These are phyloP conservation scores for Apiospora phragmitis DNA, from an alignment of 2,329 filamentous ascomycete species.

Conservation along the genomic window DNA sequence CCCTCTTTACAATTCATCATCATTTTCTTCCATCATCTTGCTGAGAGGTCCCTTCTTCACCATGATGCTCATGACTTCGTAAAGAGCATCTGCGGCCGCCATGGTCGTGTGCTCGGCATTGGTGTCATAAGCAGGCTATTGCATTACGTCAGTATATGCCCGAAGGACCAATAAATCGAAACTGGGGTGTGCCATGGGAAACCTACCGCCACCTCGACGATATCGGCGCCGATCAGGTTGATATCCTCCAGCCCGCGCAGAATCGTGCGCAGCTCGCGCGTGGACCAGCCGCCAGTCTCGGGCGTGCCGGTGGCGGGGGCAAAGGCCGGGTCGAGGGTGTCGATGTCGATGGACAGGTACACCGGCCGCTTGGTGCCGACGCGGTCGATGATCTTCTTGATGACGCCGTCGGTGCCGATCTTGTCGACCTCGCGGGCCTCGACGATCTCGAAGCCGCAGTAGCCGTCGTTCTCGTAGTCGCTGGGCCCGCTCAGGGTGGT, in stretches of 20 bases:
- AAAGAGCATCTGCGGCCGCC: conserved; percentile 63
- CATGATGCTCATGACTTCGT: conserved; percentile 73
- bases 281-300: conserved; percentile 76
- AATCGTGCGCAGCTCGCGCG: conserved; percentile 71
- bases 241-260: conserved; percentile 67
- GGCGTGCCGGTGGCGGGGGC: conserved; percentile 75
- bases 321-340: conserved; percentile 83
- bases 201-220: conserved; percentile 68
- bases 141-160: not conserved
- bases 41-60: conserved; percentile 67
- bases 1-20: not conserved
- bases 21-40: conserved; percentile 24
- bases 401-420: conserved; percentile 66
- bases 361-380: conserved; percentile 75
- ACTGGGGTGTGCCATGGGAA: not conserved
- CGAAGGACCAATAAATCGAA: not conserved
- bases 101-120: conserved; percentile 61
- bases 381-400: conserved; percentile 73
- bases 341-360: conserved; percentile 84
- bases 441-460: conserved; percentile 81
- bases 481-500: conserved; percentile 77
- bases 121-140: conserved; percentile 59
- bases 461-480: conserved; percentile 84
- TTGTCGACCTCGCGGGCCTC: conserved; percentile 63
- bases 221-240: conserved; percentile 69